Base-by-base conservation (phyloP, 257 asterid species). In the Penstemon newberryi region DNA sequence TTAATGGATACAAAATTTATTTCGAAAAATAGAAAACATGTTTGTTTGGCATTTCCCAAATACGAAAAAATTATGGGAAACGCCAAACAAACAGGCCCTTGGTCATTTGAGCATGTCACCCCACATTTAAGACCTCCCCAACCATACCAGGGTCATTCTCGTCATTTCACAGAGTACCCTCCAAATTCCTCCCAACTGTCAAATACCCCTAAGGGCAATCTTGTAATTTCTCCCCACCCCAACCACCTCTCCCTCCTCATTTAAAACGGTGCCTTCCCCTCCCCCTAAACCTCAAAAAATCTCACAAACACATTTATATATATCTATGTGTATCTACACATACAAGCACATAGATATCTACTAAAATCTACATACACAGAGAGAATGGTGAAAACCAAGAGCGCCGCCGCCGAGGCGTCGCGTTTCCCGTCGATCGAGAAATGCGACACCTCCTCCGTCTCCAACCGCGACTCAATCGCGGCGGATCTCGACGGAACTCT, bases 401-500 rank as follows among this genome's bases (percentile, higher is more conserved):
- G 33, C 33, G 33, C 33, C 33, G 33, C 33, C 2, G 33, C 33
- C 33, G 33, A 25, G 33, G 33, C 3, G 47, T 33, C 67, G 57
- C 81, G 80, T n/a, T 91, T 91, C 64, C 96, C 96, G 2, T 81
- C 97, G 7, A 82, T 94, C 40, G 92, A 85, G 44, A 84, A 85
- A 78, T 94, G 96, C 58, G 93, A 89, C 47, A 68, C 72, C 79
- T 51, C 33, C 33, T 25, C 95, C 40, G 56, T 58, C 56, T 65
- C 62, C 5, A 70, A 70, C 72, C 75, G 74, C 75, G 69, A 56
- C 9, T 87, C 99, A 0, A 80, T 94, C 5, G 97, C 97, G 76
- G 99, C 99, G 70, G 99, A 94, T 73, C 89, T 94, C 5, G 99
- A 94, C 78, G 99, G 99, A 6, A 94, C 99, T 0, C 92, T 94